A percentile compares a stretch with the other conserved stretches of the same genome.
phyloP scores from a whole-genome alignment of 2,329 filamentous ascomycete species.

The Pseudocercospora eumusae region DNA sequence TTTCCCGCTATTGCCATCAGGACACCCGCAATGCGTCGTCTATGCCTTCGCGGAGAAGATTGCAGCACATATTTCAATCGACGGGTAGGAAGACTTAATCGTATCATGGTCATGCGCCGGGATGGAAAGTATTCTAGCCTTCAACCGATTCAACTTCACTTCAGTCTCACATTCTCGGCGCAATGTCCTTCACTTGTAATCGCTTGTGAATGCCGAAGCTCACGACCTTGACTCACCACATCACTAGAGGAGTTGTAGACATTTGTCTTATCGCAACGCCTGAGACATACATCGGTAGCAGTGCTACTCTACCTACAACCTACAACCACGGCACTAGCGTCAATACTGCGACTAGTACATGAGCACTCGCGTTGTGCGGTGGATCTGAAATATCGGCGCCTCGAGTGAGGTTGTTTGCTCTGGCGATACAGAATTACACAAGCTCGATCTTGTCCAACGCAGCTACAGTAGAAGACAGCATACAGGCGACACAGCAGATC shows the following conservation, averaged over 20 bases:
- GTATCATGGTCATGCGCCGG: no score
- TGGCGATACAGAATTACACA: neutral
- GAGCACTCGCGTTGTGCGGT: neutral
- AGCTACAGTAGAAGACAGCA: neutral
- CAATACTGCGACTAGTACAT: neutral
- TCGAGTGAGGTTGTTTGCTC: neutral
- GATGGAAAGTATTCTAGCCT: no score
- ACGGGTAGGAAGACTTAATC: neutral
- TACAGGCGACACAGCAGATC: neutral
- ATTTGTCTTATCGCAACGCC: neutral
- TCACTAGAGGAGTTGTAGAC: neutral
- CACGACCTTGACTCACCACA: neutral
- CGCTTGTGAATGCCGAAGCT: neutral
- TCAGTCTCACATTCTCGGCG: neutral
- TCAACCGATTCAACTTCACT: neutral
- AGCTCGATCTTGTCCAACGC: neutral
- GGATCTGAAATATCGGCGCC: neutral
- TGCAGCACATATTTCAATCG: neutral
- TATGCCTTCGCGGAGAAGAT: neutral
- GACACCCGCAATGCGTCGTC: neutral
- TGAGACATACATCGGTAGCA: neutral
- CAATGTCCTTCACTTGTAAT: neutral
- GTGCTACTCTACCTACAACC: neutral
- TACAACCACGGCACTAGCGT: neutral
- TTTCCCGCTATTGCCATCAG: slow-evolving; percentile 27